These are phyloP conservation scores for Setaria viridis DNA, from an alignment of 202 grass and related monocot genomes.

Conservation along the genomic window DNA sequence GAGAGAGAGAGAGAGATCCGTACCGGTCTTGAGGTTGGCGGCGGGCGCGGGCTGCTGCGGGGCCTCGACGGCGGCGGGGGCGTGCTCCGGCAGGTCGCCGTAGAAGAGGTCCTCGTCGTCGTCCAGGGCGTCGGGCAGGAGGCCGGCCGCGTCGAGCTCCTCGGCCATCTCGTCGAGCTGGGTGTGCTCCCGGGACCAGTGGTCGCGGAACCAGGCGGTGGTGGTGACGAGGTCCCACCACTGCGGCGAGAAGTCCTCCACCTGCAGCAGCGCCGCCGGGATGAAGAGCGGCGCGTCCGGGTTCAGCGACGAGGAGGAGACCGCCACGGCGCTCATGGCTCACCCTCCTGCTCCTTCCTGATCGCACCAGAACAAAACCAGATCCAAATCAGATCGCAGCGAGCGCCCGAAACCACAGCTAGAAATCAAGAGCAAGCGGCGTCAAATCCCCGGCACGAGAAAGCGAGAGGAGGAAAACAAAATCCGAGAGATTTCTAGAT, in stretches of 20 bases:
- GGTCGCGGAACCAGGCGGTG: conserved; percentile 89
- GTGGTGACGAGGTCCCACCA: conserved; percentile 97
- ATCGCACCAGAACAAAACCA: too few species aligned
- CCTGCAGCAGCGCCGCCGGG: conserved; percentile 79
- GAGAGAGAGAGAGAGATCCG: background rate
- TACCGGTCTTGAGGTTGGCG: conserved; percentile 38
- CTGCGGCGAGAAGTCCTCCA: conserved; percentile 95
- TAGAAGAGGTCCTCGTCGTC: conserved; percentile 48
- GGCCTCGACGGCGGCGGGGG: background rate
- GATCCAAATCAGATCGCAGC: conserved; percentile 7
- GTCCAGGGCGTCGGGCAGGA: background rate
- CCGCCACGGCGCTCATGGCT: conserved; percentile 54
- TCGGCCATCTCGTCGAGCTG: conserved; percentile 63
- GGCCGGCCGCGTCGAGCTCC: conserved; percentile 18
- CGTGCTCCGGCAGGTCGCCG: background rate
- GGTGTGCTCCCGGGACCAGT: conserved; percentile 78
- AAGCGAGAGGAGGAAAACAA: too few species aligned
- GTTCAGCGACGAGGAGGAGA: conserved; percentile 78
- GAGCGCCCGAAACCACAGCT: background rate
- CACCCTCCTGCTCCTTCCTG: background rate
- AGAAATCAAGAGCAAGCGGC: background rate
- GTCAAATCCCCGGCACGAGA: too few species aligned
- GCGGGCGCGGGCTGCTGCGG: background rate
- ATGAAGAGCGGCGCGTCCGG: conserved; percentile 93
- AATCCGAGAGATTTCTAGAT: too few species aligned